A percentile compares a stretch with the other conserved stretches of the same genome.
Conservation (phyloP, 2,329 filamentous ascomycete genomes). For the Fusarium anguioides region DNA sequence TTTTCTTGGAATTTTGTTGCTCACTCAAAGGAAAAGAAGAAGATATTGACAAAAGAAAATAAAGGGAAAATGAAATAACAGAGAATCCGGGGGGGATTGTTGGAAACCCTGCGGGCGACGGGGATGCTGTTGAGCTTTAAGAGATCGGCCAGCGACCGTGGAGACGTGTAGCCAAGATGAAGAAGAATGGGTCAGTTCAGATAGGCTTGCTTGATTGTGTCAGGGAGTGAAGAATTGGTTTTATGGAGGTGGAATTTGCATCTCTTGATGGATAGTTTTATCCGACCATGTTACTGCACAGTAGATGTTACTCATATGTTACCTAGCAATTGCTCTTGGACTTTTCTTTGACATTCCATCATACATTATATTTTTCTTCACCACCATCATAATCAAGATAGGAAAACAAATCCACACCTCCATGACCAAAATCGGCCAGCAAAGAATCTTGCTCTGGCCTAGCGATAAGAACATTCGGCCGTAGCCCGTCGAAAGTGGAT, state of each 20-base stretch:
- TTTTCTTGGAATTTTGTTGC: not conserved
- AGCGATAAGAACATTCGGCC: constrained; percentile 19
- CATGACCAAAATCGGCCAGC: constrained; percentile 5
- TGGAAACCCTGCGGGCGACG: constrained; percentile 31
- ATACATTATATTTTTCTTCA: not conserved
- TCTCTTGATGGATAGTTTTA: not conserved
- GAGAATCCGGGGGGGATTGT: constrained; percentile 31
- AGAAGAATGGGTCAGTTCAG: constrained; percentile 43
- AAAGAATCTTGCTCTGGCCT: not conserved
- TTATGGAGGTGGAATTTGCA: constrained; percentile 8
- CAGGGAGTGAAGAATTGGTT: constrained; percentile 32
- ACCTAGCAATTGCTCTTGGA: not conserved
- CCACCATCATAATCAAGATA: not conserved
- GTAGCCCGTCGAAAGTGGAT: constrained; percentile 32
- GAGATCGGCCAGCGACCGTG: constrained; percentile 37
- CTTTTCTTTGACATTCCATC: not conserved
- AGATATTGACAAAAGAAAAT: not conserved
- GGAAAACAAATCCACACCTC: constrained; percentile 5
- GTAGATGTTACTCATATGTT: not conserved
- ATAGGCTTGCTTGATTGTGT: constrained; percentile 35
- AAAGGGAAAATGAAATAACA: constrained; percentile 5
- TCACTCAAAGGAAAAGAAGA: not conserved
- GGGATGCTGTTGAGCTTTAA: constrained; percentile 42
- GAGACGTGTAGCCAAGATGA: constrained; percentile 25
- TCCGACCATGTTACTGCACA: not conserved